Conservation (phyloP, 768 basidiomycete genomes). For the Lactarius hengduanensis region DNA sequence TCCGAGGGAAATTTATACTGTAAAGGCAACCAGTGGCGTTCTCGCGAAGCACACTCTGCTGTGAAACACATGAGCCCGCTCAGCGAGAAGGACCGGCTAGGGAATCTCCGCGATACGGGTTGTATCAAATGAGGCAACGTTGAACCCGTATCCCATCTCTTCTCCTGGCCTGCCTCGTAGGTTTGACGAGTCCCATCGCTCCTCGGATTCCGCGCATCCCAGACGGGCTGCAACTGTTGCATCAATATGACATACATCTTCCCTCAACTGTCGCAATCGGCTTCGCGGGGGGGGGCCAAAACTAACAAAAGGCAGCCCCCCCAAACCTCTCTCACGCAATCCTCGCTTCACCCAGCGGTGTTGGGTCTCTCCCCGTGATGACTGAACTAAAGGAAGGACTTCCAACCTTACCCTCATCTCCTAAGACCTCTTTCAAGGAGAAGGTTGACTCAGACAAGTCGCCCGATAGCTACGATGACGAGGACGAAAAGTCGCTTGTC, state of each 20-base stretch:
- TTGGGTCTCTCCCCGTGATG: neutral
- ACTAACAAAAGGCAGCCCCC: neutral
- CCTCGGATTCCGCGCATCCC: neutral
- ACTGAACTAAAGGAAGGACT: neutral
- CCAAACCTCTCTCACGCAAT: neutral
- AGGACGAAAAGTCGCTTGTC: constrained; percentile 9
- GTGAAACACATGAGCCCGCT: neutral
- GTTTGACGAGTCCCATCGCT: neutral
- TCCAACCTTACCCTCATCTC: neutral
- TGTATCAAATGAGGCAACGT: neutral
- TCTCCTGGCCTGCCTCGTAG: neutral
- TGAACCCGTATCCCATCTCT: neutral
- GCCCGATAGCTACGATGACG: neutral
- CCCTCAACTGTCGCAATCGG: neutral
- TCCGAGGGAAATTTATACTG: too few species aligned
- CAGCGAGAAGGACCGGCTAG: neutral
- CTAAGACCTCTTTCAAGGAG: constrained; percentile 3
- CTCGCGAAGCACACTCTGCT: neutral
- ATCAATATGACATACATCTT: neutral
- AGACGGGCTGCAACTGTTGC: too few species aligned
- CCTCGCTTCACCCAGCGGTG: neutral
- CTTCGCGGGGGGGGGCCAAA: neutral
- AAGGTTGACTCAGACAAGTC: neutral
- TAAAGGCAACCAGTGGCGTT: neutral
- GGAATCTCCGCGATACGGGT: neutral